phyloP scores from a whole-genome alignment of 352 stramenopile genomes.

The Poterioochromonas sp. region DNA sequence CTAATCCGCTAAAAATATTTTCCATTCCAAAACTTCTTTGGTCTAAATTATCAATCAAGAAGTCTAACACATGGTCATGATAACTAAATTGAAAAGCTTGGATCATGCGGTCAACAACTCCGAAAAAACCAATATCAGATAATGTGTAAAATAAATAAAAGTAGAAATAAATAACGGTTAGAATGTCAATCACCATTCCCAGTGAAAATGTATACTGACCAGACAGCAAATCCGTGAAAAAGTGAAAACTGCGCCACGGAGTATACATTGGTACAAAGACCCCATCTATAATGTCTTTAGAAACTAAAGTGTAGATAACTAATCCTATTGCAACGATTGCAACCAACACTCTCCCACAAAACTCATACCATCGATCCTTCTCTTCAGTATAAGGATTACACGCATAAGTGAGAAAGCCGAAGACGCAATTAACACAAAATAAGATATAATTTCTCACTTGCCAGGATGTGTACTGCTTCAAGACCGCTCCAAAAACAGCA shows the following conservation, averaged over 20 bases:
- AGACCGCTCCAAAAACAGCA: neutral
- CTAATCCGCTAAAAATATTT: neutral
- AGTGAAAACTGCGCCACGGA: neutral
- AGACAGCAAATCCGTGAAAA: neutral
- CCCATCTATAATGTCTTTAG: neutral
- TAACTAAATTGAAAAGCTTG: neutral
- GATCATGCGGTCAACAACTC: neutral
- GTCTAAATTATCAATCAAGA: slow-evolving; percentile 3
- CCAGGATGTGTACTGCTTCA: neutral
- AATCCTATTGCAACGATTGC: neutral
- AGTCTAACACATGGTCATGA: slow-evolving; percentile 23
- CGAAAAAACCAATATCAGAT: neutral
- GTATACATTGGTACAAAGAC: neutral
- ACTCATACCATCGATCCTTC: neutral
- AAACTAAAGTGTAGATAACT: neutral
- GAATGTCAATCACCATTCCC: neutral
- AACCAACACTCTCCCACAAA: neutral
- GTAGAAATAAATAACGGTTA: slow-evolving; percentile 15
- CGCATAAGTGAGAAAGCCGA: neutral
- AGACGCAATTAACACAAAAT: neutral
- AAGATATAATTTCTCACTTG: neutral
- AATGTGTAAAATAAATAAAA: slow-evolving; percentile 8
- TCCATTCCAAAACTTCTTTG: slow-evolving; percentile 20
- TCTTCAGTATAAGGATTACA: slow-evolving; percentile 15
- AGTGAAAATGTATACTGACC: neutral